Percentiles rank a stretch among this genome's conserved stretches.
Conservation (phyloP, 371 early-diverging fungal species). For the Rhizopus sp. region DNA sequence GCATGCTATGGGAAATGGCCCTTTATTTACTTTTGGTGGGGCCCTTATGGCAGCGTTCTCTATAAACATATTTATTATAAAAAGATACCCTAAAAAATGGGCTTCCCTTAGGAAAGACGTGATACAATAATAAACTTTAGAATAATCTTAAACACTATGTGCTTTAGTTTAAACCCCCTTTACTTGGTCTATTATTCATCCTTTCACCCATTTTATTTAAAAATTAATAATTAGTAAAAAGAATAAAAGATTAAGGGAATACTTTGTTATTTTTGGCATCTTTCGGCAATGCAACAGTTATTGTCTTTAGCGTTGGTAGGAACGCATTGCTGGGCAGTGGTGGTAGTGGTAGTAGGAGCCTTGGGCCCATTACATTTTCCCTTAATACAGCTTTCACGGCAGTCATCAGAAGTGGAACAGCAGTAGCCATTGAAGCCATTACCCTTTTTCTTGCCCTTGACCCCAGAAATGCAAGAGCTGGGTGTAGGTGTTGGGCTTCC, state of each 20-base stretch:
- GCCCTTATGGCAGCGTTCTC: slow-evolving; percentile 14
- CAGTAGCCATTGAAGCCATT: slow-evolving; percentile 12
- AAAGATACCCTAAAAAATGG: slow-evolving; percentile 27
- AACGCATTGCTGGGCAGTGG: background rate
- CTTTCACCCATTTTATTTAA: too few species aligned
- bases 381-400: slow-evolving; percentile 3
- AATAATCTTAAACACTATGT: too few species aligned
- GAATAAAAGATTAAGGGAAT: too few species aligned
- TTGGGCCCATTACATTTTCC: slow-evolving; percentile 8
- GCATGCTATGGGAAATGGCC: slow-evolving; percentile 32
- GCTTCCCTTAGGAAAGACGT: slow-evolving; percentile 6
- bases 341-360: background rate
- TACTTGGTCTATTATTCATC: too few species aligned
- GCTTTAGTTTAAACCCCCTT: too few species aligned
- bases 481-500: too few species aligned
- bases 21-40: slow-evolving; percentile 36
- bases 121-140: too few species aligned
- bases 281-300: too few species aligned
- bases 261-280: too few species aligned
- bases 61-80: slow-evolving; percentile 18
- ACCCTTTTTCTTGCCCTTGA: slow-evolving; percentile 2
- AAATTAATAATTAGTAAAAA: too few species aligned
- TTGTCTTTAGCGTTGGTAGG: too few species aligned
- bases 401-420: slow-evolving; percentile 4
- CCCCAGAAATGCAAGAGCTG: too few species aligned